Evolutionary conservation across 169 alveolate species (phyloP).

Genomic region (Eimeria brunetti): DNA sequence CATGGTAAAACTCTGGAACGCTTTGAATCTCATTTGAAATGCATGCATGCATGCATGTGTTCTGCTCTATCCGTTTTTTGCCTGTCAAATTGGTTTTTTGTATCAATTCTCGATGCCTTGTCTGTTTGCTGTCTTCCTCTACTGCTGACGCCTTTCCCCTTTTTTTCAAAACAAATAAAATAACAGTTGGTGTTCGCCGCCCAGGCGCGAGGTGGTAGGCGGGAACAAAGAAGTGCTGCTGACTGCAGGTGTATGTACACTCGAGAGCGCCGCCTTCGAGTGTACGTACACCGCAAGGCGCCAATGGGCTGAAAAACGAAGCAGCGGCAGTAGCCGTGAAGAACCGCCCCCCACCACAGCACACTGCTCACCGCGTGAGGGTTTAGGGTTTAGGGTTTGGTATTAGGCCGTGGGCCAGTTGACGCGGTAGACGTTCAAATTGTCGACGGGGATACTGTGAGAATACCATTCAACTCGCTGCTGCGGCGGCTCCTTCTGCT

Average conservation of each 20-base stretch:
- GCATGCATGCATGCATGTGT: neutral
- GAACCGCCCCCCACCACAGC: neutral
- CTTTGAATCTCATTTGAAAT: neutral
- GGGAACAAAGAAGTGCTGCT: neutral
- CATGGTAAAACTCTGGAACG: neutral
- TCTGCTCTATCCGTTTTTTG: neutral
- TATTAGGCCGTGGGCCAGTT: constrained; percentile 77
- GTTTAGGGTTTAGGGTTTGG: constrained; percentile 13
- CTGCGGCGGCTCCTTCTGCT: constrained; percentile 53
- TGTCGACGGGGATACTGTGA: constrained; percentile 78
- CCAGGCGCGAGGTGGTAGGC: neutral
- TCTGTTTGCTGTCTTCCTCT: neutral
- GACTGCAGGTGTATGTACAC: no score
- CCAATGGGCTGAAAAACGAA: neutral
- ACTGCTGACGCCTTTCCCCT: neutral
- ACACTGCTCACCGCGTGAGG: neutral
- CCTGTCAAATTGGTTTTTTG: neutral
- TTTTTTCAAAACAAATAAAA: neutral
- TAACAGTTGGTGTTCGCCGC: neutral
- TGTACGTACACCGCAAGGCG: neutral
- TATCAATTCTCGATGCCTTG: no score
- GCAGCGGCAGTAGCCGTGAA: neutral
- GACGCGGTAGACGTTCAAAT: constrained; percentile 76
- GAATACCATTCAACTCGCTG: constrained; percentile 72
- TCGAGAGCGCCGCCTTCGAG: neutral